Conservation (phyloP, 495 filamentous ascomycete species). For the Lichenothelia convexa region DNA sequence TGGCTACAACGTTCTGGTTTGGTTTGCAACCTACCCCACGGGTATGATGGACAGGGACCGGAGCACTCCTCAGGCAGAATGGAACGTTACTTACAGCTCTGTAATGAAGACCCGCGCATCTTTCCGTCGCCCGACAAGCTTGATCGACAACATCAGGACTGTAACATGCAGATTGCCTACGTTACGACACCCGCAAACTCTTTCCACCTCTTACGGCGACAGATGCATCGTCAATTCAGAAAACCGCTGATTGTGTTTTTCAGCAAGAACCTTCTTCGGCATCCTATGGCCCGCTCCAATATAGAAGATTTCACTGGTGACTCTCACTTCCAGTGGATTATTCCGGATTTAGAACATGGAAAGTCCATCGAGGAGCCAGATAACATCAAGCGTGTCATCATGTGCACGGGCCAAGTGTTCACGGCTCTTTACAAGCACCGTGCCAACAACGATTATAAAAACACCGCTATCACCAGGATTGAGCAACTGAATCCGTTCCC, state of each 20-base stretch:
- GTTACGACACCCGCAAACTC: conserved; percentile 84
- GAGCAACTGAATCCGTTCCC: conserved; percentile 99
- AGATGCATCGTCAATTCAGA: conserved; percentile 97
- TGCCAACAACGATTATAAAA: conserved; percentile 52
- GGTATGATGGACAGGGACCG: conserved; percentile 94
- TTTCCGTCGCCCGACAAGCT: conserved; percentile 78
- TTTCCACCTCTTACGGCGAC: conserved; percentile 90
- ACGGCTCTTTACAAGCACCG: conserved; percentile 81
- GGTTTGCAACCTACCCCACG: conserved; percentile 86
- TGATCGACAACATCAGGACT: conserved; percentile 95
- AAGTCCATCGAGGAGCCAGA: conserved; percentile 56
- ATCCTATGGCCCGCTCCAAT: conserved; percentile 72
- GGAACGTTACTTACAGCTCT: conserved; percentile 93
- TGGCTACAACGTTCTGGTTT: conserved; percentile 96
- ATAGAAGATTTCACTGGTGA: conserved; percentile 81
- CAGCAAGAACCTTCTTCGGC: conserved; percentile 83
- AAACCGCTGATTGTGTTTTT: conserved; percentile 97
- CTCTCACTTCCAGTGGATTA: conserved; percentile 90
- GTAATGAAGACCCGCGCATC: conserved; percentile 90
- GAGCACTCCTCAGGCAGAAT: conserved; percentile 97
- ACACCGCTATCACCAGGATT: conserved; percentile 83
- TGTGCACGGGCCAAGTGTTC: conserved; percentile 93
- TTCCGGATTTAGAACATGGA: conserved; percentile 68
- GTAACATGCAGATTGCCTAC: conserved; percentile 96
- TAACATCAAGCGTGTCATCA: conserved; percentile 81